Evolutionary conservation across 139 green algal genomes (phyloP).

Genomic region (Chlorella sp.): DNA sequence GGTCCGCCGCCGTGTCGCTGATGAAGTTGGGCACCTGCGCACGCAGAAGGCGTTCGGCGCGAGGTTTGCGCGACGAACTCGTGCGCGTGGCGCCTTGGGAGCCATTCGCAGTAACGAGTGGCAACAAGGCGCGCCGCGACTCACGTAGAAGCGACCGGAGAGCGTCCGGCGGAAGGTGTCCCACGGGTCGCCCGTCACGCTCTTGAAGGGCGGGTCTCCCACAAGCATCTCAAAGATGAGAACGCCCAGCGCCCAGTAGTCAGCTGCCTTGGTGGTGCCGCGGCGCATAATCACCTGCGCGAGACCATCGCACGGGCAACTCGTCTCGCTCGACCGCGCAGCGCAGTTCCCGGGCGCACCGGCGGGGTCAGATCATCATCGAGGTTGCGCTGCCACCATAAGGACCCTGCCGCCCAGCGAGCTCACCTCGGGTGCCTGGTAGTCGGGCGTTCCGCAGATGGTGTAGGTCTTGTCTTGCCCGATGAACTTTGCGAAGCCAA

Average conservation of each 20-base stretch:
- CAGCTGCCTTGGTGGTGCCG: constrained; percentile 62
- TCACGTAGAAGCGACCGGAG: constrained; percentile 61
- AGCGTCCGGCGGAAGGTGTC: constrained; percentile 69
- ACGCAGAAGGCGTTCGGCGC: too few relatives aligned
- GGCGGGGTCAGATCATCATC: too few relatives aligned
- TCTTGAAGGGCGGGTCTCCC: constrained; percentile 72
- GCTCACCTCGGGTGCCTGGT: constrained; percentile 54
- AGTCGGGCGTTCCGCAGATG: constrained; percentile 82
- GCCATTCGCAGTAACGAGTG: too few relatives aligned
- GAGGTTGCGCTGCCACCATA: too few relatives aligned
- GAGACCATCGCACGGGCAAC: too few relatives aligned
- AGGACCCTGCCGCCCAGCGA: too few relatives aligned
- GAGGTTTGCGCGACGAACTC: too few relatives aligned
- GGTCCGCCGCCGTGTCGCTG: constrained; percentile 52
- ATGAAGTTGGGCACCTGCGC: constrained; percentile 57
- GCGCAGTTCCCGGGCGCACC: too few relatives aligned
- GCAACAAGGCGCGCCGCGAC: too few relatives aligned
- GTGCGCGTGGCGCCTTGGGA: too few relatives aligned
- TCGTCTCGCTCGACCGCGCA: too few relatives aligned
- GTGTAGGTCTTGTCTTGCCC: constrained; percentile 66
- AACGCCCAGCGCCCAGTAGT: constrained; percentile 81
- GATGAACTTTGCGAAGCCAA: constrained; percentile 79
- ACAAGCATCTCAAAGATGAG: constrained; percentile 82
- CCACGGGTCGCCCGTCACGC: constrained; percentile 57
- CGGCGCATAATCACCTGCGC: constrained; percentile 68